These are phyloP conservation scores for Pseudomicrostroma phylloplanum DNA, from an alignment of 1,284 basidiomycete species.

Conservation along the genomic window DNA sequence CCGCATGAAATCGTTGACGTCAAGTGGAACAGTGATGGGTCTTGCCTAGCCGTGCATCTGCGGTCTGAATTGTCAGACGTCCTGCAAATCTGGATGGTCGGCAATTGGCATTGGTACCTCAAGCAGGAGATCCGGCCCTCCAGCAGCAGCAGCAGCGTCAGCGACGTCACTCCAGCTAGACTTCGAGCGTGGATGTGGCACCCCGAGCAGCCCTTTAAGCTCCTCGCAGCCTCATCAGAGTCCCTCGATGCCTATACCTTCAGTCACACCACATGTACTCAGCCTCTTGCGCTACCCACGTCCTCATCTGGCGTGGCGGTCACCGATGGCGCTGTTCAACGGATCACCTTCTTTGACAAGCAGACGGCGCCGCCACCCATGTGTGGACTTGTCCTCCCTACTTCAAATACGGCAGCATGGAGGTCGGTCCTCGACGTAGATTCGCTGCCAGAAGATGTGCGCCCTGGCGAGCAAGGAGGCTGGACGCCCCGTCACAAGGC, in stretches of 20 bases:
- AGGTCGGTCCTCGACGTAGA: not conserved
- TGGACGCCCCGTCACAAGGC: slow-evolving; percentile 3
- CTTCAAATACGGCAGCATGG: slow-evolving; percentile 1
- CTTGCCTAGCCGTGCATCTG: slow-evolving; percentile 77
- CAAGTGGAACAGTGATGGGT: slow-evolving; percentile 82
- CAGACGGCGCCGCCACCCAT: slow-evolving; percentile 95
- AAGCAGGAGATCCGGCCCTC: slow-evolving; percentile 37
- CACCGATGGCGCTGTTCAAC: slow-evolving; percentile 57
- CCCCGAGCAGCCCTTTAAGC: slow-evolving; percentile 58
- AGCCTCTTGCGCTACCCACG: not conserved
- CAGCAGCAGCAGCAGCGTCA: slow-evolving; percentile 4
- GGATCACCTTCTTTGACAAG: slow-evolving; percentile 57
- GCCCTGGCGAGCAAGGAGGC: not conserved
- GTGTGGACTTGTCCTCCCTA: slow-evolving; percentile 54
- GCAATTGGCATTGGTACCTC: slow-evolving; percentile 86
- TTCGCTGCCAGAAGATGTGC: not conserved
- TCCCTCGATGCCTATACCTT: not conserved
- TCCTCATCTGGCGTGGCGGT: not conserved
- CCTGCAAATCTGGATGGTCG: slow-evolving; percentile 86
- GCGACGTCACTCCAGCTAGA: too few species aligned
- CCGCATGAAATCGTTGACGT: slow-evolving; percentile 55
- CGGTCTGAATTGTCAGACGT: slow-evolving; percentile 30
- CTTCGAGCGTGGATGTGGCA: slow-evolving; percentile 60
- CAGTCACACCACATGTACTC: not conserved
- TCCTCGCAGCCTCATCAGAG: not conserved